These are phyloP conservation scores for Hypoxylon sp. DNA, from an alignment of 2,329 filamentous ascomycete species.

Conservation along the genomic window DNA sequence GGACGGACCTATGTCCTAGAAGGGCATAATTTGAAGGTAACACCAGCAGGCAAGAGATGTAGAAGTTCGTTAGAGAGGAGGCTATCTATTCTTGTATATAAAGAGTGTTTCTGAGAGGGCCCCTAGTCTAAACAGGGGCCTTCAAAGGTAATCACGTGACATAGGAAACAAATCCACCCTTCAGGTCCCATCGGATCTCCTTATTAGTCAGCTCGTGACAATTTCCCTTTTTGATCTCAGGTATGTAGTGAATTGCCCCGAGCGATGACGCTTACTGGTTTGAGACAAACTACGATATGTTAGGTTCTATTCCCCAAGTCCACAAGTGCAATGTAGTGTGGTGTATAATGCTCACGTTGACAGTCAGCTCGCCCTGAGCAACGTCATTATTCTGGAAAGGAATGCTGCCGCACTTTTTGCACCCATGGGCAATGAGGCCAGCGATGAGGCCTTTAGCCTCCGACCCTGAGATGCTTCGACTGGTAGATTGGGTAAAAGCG, in stretches of 20 bases:
- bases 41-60: too few species aligned
- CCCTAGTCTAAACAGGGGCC: not conserved
- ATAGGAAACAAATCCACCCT: not conserved
- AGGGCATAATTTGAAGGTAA: too few species aligned
- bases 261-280: not conserved
- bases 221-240: not conserved
- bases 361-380: not conserved
- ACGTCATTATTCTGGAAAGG: constrained; percentile 1
- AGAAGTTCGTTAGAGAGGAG: too few species aligned
- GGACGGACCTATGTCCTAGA: too few species aligned
- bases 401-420: constrained; percentile 2
- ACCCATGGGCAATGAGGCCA: not conserved
- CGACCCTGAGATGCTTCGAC: not conserved
- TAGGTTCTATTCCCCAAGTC: not conserved
- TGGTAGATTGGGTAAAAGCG: not conserved
- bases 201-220: not conserved
- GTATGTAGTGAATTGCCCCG: not conserved
- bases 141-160: not conserved
- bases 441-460: not conserved
- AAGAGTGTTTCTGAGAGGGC: not conserved
- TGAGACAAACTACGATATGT: not conserved
- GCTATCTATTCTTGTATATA: too few species aligned
- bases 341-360: constrained; percentile 1
- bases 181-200: not conserved
- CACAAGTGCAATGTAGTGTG: not conserved